phyloP scores from a whole-genome alignment of 2,329 filamentous ascomycete genomes.

The Colletotrichum chrysophilum region DNA sequence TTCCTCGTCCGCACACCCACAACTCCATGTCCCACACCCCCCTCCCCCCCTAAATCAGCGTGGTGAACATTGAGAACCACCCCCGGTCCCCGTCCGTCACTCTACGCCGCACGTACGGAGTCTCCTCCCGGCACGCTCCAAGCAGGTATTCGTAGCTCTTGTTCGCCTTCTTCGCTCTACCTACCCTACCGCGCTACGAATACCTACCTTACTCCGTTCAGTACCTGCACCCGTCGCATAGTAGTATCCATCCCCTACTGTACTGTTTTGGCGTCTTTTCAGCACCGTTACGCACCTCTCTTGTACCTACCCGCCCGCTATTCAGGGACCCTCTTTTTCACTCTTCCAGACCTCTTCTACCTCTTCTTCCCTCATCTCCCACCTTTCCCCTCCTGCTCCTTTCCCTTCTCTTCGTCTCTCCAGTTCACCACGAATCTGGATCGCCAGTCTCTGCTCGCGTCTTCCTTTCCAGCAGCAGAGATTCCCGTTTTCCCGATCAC shows the following conservation, averaged over 20 bases:
- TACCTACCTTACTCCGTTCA: neutral
- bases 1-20: neutral
- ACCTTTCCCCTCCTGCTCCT: slow-evolving; percentile 2
- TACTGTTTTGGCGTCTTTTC: neutral
- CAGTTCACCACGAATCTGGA: slow-evolving; percentile 19
- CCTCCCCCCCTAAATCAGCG: neutral
- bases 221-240: neutral
- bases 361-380: slow-evolving; percentile 12
- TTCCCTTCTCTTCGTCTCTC: slow-evolving; percentile 3
- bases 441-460: slow-evolving; percentile 15
- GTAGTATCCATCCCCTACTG: neutral
- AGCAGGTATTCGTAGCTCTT: neutral
- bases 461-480: slow-evolving; percentile 8
- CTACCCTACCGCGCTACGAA: neutral
- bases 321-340: slow-evolving; percentile 2
- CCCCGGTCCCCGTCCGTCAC: neutral
- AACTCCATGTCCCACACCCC: neutral
- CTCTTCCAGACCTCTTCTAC: slow-evolving; percentile 17
- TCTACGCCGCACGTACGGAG: slow-evolving; percentile 1
- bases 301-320: neutral
- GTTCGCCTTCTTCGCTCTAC: neutral
- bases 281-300: neutral
- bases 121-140: neutral
- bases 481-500: slow-evolving; percentile 16
- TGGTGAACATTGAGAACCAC: neutral